Evolutionary conservation across 441 rosid species (phyloP).

Genomic region (Croton laevigatus): DNA sequence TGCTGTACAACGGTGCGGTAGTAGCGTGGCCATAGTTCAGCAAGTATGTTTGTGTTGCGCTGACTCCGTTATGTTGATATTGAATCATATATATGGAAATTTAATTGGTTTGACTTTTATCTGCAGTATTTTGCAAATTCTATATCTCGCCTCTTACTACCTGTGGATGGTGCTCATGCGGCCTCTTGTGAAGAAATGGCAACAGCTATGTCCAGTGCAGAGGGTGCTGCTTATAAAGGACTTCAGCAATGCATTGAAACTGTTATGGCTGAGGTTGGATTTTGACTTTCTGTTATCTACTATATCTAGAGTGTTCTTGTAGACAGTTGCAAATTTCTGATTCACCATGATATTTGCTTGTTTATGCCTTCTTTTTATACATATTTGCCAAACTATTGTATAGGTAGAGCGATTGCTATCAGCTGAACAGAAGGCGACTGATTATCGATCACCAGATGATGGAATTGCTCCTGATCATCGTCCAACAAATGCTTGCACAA

Average conservation of each 20-base stretch:
- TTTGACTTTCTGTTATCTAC: constrained; percentile 22
- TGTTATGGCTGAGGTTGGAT: constrained; percentile 96
- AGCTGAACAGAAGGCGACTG: constrained; percentile 92
- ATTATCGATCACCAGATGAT: constrained; percentile 93
- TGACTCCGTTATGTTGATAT: constrained; percentile 17
- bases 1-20: constrained; percentile 96
- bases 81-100: constrained; percentile 12
- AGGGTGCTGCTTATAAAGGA: constrained; percentile 97
- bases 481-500: constrained; percentile 94
- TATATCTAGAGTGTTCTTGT: constrained; percentile 19
- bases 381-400: constrained; percentile 17
- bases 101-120: constrained; percentile 25
- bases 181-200: constrained; percentile 99
- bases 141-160: constrained; percentile 90
- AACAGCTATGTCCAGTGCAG: constrained; percentile 94
- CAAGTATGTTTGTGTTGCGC: constrained; percentile 55
- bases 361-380: constrained; percentile 8
- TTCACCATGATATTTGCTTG: not conserved
- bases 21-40: constrained; percentile 98
- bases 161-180: constrained; percentile 99
- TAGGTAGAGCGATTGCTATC: constrained; percentile 94
- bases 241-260: constrained; percentile 99
- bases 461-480: constrained; percentile 96
- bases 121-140: constrained; percentile 94
- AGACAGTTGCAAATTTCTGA: constrained; percentile 16